Evolutionary conservation across 352 stramenopile species (phyloP).

Genomic region (Halophytophthora polymorphica): DNA sequence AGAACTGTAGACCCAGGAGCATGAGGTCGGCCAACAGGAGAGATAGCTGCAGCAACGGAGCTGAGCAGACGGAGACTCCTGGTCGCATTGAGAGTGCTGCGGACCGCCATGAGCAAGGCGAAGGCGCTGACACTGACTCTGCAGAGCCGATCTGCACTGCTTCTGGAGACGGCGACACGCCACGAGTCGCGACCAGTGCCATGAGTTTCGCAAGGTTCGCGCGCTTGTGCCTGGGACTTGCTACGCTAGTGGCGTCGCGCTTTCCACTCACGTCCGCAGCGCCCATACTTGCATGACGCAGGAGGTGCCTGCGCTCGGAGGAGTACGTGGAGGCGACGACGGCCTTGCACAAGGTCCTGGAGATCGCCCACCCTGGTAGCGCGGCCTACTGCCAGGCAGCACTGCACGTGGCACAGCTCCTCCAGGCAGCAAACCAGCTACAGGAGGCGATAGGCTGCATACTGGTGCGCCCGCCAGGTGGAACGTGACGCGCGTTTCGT

Average conservation of each 20-base stretch:
- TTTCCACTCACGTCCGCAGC: not conserved
- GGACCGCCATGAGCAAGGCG: not conserved
- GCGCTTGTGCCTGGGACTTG: no score
- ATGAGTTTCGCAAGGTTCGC: constrained; percentile 22
- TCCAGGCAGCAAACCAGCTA: constrained; percentile 24
- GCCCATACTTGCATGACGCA: constrained; percentile 7
- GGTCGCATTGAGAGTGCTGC: no score
- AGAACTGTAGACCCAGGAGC: no score
- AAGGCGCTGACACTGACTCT: not conserved
- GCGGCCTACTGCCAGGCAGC: constrained; percentile 26
- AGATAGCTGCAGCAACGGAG: no score
- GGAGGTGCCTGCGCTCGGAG: constrained; percentile 39
- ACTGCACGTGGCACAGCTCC: constrained; percentile 42
- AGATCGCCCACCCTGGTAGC: constrained; percentile 28
- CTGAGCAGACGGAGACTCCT: no score
- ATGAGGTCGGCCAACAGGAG: no score
- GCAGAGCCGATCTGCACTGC: not conserved
- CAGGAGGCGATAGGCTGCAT: constrained; percentile 35
- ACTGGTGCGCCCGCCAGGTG: constrained; percentile 15
- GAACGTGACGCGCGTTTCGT: no score
- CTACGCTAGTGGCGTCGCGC: not conserved
- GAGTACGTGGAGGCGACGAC: constrained; percentile 39
- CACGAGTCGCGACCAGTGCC: constrained; percentile 17
- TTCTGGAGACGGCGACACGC: constrained; percentile 13
- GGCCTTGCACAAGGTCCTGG: constrained; percentile 40